Conservation (phyloP, 441 rosid genomes). For the Erysimum cheiri region DNA sequence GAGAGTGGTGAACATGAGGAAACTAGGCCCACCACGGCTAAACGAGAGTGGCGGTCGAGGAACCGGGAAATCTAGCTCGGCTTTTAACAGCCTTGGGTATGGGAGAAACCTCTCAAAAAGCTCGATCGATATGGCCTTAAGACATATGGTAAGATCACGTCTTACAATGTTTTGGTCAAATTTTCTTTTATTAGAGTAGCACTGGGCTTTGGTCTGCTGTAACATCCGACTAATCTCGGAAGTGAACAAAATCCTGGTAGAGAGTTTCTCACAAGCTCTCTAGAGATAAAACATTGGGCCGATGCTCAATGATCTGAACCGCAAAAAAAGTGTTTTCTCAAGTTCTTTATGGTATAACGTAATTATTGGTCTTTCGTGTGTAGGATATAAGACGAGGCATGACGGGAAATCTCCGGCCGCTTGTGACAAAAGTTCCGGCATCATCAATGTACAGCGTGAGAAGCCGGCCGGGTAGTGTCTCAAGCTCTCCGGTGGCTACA, state of each 20-base stretch:
- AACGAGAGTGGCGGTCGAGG: conserved; percentile 45
- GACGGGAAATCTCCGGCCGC: conserved; percentile 64
- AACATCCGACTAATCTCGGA: background rate
- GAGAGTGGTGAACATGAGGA: conserved; percentile 94
- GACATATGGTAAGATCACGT: conserved; percentile 73
- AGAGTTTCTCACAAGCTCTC: conserved; percentile 2
- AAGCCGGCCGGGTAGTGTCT: conserved; percentile 61
- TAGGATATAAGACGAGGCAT: conserved; percentile 82
- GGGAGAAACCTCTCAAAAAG: conserved; percentile 80
- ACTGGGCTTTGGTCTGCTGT: background rate
- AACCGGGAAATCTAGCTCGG: conserved; percentile 38
- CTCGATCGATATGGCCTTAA: conserved; percentile 90
- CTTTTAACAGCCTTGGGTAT: conserved; percentile 66
- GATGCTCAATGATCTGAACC: background rate
- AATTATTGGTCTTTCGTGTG: conserved; percentile 25
- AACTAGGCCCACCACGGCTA: conserved; percentile 75
- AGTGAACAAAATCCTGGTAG: background rate
- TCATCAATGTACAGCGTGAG: conserved; percentile 79
- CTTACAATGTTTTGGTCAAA: background rate
- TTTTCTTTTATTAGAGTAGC: background rate
- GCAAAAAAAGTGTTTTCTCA: background rate
- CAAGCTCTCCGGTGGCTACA: conserved; percentile 57
- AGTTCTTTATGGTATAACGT: background rate
- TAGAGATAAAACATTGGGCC: background rate
- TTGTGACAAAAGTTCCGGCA: conserved; percentile 72